Percentiles rank a stretch among this genome's conserved stretches.
Evolutionary conservation across 192 early-diverging fungal species (phyloP).

Genomic region (Coemansia sp.): DNA sequence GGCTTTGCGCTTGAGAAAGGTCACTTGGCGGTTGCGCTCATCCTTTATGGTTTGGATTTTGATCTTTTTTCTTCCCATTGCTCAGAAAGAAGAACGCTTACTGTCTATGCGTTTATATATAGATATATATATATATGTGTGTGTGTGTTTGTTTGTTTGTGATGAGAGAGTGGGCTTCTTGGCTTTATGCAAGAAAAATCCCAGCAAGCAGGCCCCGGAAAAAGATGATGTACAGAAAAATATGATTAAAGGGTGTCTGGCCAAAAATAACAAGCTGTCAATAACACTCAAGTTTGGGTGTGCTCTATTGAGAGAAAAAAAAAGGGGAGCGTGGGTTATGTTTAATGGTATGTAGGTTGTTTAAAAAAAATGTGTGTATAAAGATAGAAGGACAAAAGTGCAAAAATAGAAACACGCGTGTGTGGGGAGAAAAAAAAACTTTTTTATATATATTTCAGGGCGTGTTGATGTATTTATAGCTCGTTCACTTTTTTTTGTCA

Average conservation of each 20-base stretch:
- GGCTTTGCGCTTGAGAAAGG: conserved; percentile 91
- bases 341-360: not conserved
- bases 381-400: conserved; percentile 13
- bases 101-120: too few relatives aligned
- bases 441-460: not conserved
- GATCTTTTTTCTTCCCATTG: conserved; percentile 95
- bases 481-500: not conserved
- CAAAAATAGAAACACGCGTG: conserved; percentile 17
- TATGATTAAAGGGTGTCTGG: not conserved
- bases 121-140: not conserved
- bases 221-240: not conserved
- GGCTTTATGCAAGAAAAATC: too few relatives aligned
- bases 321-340: not conserved
- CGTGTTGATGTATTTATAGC: conserved; percentile 10
- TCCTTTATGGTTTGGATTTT: conserved; percentile 88
- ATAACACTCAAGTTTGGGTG: too few relatives aligned
- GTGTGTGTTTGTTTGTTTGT: not conserved
- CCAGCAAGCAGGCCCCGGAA: too few relatives aligned
- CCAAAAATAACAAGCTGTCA: not conserved
- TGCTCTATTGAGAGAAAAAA: not conserved
- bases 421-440: not conserved
- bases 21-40: conserved; percentile 91
- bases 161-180: too few relatives aligned
- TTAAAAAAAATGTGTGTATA: not conserved
- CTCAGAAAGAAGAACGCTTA: not conserved